phyloP scores from a whole-genome alignment of 2,329 filamentous ascomycete species.

The Tolypocladium tropicale region DNA sequence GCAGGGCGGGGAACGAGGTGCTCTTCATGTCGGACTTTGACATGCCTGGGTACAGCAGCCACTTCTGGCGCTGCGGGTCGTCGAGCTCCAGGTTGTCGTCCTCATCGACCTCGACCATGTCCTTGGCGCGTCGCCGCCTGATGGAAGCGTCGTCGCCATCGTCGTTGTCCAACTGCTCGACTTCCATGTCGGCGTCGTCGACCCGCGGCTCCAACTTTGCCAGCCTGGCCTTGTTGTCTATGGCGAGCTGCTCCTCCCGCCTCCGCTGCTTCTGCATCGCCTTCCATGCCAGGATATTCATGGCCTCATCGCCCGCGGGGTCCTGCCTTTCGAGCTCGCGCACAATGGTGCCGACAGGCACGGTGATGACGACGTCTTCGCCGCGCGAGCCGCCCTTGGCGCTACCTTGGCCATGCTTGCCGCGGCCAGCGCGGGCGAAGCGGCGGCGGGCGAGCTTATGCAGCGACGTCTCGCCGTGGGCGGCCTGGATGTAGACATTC shows the following conservation, averaged over 20 bases:
- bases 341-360: slow-evolving; percentile 87
- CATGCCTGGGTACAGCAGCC: slow-evolving; percentile 77
- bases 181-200: slow-evolving; percentile 1
- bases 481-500: slow-evolving; percentile 87
- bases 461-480: slow-evolving; percentile 81
- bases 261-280: slow-evolving; percentile 21
- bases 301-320: slow-evolving; percentile 57
- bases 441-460: slow-evolving; percentile 80
- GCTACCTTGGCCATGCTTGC: slow-evolving; percentile 70
- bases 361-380: slow-evolving; percentile 77
- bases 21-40: slow-evolving; percentile 55
- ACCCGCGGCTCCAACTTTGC: slow-evolving; percentile 2
- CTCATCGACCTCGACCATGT: slow-evolving; percentile 12
- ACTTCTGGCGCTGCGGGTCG: slow-evolving; percentile 55
- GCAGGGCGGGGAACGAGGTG: slow-evolving; percentile 39
- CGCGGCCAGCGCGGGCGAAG: slow-evolving; percentile 62
- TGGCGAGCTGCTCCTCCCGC: slow-evolving; percentile 20
- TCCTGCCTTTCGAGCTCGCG: slow-evolving; percentile 72
- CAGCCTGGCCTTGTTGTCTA: slow-evolving; percentile 18
- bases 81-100: slow-evolving; percentile 30
- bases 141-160: slow-evolving; percentile 3
- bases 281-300: slow-evolving; percentile 21
- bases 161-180: slow-evolving; percentile 5
- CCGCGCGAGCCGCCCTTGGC: slow-evolving; percentile 67
- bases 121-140: slow-evolving; percentile 2